Percentiles rank a stretch among this genome's conserved stretches.
Evolutionary conservation across 2,329 filamentous ascomycete genomes (phyloP).

Genomic region (Fusarium sp.): DNA sequence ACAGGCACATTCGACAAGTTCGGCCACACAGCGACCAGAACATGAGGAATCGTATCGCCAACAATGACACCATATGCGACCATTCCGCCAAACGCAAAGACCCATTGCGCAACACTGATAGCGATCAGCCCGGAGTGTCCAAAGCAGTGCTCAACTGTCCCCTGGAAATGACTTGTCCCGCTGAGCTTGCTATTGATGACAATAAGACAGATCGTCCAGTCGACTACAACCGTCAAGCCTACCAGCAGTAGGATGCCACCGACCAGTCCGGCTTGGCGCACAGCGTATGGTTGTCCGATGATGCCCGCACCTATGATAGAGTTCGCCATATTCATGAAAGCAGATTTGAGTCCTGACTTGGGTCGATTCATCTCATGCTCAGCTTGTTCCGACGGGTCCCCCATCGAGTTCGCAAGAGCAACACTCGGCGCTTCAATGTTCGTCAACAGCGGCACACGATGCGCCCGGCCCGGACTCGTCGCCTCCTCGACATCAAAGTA

Average conservation of each 20-base stretch:
- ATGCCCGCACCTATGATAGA: conserved; percentile 87
- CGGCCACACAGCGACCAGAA: conserved; percentile 84
- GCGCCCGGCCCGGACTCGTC: conserved; percentile 55
- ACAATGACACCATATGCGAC: conserved; percentile 98
- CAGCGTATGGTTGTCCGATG: conserved; percentile 92
- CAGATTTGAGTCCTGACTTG: conserved; percentile 83
- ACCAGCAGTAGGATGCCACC: conserved; percentile 82
- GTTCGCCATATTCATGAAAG: conserved; percentile 99
- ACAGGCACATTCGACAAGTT: conserved; percentile 75
- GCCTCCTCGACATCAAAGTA: conserved; percentile 60
- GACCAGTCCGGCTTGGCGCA: conserved; percentile 86
- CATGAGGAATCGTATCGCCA: conserved; percentile 93
- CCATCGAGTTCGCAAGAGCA: conserved; percentile 67
- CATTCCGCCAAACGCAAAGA: conserved; percentile 99
- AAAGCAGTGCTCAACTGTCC: conserved; percentile 95
- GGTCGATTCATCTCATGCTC: conserved; percentile 69
- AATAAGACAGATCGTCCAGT: conserved; percentile 98
- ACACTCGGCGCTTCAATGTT: conserved; percentile 83
- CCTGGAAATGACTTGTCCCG: conserved; percentile 92
- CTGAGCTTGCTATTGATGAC: conserved; percentile 98
- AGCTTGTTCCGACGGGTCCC: conserved; percentile 52
- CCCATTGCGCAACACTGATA: conserved; percentile 91
- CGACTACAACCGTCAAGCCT: conserved; percentile 80
- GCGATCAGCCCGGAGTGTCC: conserved; percentile 87
- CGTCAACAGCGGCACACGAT: conserved; percentile 78